These are phyloP conservation scores for Metschnikowia sp. DNA, from an alignment of 805 yeast genomes.

Conservation along the genomic window DNA sequence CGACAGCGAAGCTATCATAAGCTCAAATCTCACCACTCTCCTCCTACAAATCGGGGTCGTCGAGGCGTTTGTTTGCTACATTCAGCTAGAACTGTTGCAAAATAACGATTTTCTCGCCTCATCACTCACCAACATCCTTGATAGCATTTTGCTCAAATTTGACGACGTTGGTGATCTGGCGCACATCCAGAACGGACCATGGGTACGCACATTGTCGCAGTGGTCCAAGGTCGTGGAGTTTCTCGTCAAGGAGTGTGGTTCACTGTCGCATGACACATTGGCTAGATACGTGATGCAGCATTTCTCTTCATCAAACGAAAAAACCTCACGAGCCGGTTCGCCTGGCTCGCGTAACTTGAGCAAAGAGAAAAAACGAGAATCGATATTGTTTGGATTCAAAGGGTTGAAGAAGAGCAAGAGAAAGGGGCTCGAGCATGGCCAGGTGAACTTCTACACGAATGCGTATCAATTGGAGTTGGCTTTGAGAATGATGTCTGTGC, in stretches of 20 bases:
- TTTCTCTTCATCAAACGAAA: slow-evolving; percentile 19
- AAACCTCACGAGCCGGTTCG: background rate
- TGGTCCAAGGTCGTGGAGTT: slow-evolving; percentile 29
- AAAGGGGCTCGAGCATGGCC: slow-evolving; percentile 17
- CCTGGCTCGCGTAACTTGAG: slow-evolving; percentile 1
- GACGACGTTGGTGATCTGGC: slow-evolving; percentile 18
- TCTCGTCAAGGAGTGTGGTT: slow-evolving; percentile 36
- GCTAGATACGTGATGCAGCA: slow-evolving; percentile 28
- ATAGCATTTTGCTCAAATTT: slow-evolving; percentile 29
- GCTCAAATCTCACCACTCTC: slow-evolving; percentile 17
- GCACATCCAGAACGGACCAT: slow-evolving; percentile 32
- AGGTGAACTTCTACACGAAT: slow-evolving; percentile 30
- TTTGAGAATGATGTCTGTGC: slow-evolving; percentile 26
- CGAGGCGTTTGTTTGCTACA: slow-evolving; percentile 33
- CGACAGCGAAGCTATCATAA: slow-evolving; percentile 28
- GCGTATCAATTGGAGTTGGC: slow-evolving; percentile 33
- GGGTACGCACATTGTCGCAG: slow-evolving; percentile 30
- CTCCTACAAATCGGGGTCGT: slow-evolving; percentile 30
- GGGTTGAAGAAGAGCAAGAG: slow-evolving; percentile 15
- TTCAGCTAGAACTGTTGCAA: slow-evolving; percentile 41
- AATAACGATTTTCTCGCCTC: slow-evolving; percentile 32
- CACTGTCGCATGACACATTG: slow-evolving; percentile 35
- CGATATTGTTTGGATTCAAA: slow-evolving; percentile 27
- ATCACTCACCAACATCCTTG: slow-evolving; percentile 27
- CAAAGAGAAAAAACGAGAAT: slow-evolving; percentile 22